Evolutionary conservation across 2,329 filamentous ascomycete genomes (phyloP), one percentile per base, ranked within the genome.

Genomic region (Amphichorda felina): DNA sequence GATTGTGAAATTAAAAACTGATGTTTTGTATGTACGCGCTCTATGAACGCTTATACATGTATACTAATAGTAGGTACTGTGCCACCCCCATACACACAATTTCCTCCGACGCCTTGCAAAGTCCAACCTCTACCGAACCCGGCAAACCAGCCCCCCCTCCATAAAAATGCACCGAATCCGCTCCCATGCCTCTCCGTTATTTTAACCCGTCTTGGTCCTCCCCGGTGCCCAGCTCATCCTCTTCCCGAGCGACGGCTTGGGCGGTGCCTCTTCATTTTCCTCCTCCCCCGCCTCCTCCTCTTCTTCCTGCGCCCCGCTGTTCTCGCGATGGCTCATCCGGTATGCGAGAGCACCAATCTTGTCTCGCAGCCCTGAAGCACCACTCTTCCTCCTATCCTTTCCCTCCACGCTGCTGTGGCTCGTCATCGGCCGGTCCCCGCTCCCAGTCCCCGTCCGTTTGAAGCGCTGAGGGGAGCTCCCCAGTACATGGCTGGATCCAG

Each of bases 181-280:
- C n/a, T n/a, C n/a, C 21, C 21, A 6, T 6, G 21, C 21, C 21
- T 24, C 21, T 10, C 21, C n/a, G n/a, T n/a, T n/a, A 24, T 16
- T 29, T 21, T 29, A 33, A 2, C 30, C 35, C 13, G 29, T 33
- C 18, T 33, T 37, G 14, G 15, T 33, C 18, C 30, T 32, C 71
- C 26, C 67, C 0, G 67, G 67, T 13, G 65, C 70, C 43, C 43
- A 45, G 27, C 38, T 43, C 35, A 44, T 33, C 28, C 36, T 41
- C 34, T 44, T 45, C 11, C 15, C 30, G 3, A 38, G 30, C 11
- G 39, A 33, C 22, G 38, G 35, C 33, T 40, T 40, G 31, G 11
- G 6, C 21, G 10, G n/a, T 8, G 37, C 42, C 13, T 42, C 42
- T n/a, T 26, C 16, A 15, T 29, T 29, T 30, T 48, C 49, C n/a